Evolutionary conservation across 2,329 filamentous ascomycete species (phyloP), one percentile per base, ranked within the genome.

Genomic region (Bipolaris bicolor): DNA sequence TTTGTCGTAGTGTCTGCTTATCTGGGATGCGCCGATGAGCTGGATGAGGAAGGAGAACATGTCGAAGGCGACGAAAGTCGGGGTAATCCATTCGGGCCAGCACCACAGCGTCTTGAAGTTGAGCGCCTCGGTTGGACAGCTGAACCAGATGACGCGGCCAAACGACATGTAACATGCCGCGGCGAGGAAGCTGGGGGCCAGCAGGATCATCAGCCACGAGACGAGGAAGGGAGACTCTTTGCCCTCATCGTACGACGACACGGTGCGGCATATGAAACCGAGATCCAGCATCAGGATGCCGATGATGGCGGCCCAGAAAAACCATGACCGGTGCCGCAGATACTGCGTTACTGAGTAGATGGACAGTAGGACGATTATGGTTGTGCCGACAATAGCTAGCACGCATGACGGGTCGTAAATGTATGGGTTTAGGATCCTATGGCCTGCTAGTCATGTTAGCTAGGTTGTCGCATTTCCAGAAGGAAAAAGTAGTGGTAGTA

Each of bases 161-260:
- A 83, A 77, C 15, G 76, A 72, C 70, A 82, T 83, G 63, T 84
- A 83, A 59, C 82, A 79, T 0, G 78, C 77, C 13, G 82, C 82
- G 16, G 81, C 81, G 59, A 82, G 79, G 49, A 83, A 78, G 3
- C 79, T 78, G 1, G 81, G 82, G 1, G 78, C 80, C 22, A 84
- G 74, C 4, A 83, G 75, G 45, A 82, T 74, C 62, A 83, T 76
- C 33, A 82, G 60, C 50, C 80, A 73, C 1, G 78, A 78, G 54
- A 77, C 78, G 50, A 80, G 67, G 34, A 73, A 74, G 0, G 80
- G 77, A 0, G 66, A 26, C 31, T 73, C 68, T 29, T 69, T 55
- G 20, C 65, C 61, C n/a, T 76, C 73, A 33, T 76, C 64, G 16
- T 65, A 60, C 7, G 73, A 67, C 0, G 80, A 80, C 20, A 82